Conservation (phyloP, 2,329 filamentous ascomycete genomes). For the Ascocoryne sarcoides region DNA sequence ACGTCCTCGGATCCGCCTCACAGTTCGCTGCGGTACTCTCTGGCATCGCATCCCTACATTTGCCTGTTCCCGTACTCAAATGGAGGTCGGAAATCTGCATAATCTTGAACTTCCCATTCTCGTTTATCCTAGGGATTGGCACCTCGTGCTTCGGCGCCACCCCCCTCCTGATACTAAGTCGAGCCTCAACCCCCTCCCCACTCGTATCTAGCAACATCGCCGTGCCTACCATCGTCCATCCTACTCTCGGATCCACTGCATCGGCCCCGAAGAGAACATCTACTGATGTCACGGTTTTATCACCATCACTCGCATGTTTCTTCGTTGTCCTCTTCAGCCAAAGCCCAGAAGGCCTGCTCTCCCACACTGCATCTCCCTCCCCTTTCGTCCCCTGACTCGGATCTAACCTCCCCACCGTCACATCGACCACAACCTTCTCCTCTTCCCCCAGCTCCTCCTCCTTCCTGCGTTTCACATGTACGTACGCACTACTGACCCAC, state of each 20-base stretch:
- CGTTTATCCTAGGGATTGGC: constrained; percentile 67
- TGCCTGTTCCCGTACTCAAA: constrained; percentile 78
- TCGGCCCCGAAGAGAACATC: constrained; percentile 64
- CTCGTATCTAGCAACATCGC: constrained; percentile 61
- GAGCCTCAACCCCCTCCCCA: constrained; percentile 55
- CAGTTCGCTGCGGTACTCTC: constrained; percentile 64
- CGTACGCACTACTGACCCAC: constrained; percentile 57
- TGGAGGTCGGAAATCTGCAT: constrained; percentile 94
- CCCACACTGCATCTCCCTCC: constrained; percentile 50
- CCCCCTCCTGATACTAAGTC: constrained; percentile 72
- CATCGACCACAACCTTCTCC: constrained; percentile 54
- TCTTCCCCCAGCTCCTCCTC: constrained; percentile 59
- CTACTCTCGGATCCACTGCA: constrained; percentile 78
- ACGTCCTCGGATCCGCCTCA: constrained; percentile 82
- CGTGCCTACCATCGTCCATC: constrained; percentile 73
- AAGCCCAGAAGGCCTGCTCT: constrained; percentile 55
- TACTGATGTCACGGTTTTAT: constrained; percentile 51
- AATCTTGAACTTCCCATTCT: constrained; percentile 94
- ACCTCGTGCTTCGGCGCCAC: constrained; percentile 54
- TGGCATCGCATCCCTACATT: constrained; percentile 79
- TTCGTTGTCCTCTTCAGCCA: constrained; percentile 48
- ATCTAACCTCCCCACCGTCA: constrained; percentile 53
- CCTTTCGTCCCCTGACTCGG: constrained; percentile 45
- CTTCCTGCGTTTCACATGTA: constrained; percentile 60
- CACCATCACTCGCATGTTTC: constrained; percentile 41